Percentiles rank a stretch among this genome's conserved stretches.
Evolutionary conservation across 257 asterid genomes (phyloP).

Genomic region (Euphrasia confusa): DNA sequence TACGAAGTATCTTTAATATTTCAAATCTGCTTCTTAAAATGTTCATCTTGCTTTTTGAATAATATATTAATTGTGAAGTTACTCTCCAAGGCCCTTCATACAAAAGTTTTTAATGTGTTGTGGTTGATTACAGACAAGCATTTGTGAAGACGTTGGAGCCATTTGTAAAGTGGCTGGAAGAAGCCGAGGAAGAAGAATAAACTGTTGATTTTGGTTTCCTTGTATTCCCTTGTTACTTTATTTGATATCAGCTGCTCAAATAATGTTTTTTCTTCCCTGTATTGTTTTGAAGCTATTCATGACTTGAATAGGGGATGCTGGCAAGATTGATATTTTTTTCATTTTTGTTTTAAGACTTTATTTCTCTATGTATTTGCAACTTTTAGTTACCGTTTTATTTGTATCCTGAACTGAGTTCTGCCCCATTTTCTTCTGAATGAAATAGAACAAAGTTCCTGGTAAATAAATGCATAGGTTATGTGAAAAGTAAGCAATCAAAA

Average conservation of each 20-base stretch:
- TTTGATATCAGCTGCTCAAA: not conserved
- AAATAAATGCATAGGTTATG: not conserved
- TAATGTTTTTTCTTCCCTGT: not conserved
- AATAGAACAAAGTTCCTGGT: not conserved
- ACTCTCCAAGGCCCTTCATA: not conserved
- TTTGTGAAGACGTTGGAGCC: conserved; percentile 96
- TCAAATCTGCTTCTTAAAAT: not conserved
- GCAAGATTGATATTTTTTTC: not conserved
- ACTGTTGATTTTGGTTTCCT: not conserved
- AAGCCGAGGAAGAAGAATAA: conserved; percentile 97
- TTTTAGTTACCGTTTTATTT: not conserved
- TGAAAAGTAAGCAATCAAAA: not conserved
- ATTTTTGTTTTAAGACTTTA: not conserved
- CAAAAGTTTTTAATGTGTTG: not conserved
- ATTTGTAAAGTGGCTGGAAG: conserved; percentile 94
- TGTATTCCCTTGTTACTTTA: not conserved
- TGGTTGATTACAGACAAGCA: conserved; percentile 50
- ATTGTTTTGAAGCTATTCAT: not conserved
- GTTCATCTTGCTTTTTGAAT: not conserved
- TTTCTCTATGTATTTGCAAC: not conserved
- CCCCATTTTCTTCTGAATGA: not conserved
- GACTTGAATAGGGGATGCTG: not conserved
- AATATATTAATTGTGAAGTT: too few relatives aligned
- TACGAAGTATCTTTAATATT: not conserved
- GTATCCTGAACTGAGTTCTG: not conserved